Evolutionary conservation across 305 asterid genomes (phyloP), one percentile per base, ranked within the genome.

Genomic region (Fraxinus sp.): DNA sequence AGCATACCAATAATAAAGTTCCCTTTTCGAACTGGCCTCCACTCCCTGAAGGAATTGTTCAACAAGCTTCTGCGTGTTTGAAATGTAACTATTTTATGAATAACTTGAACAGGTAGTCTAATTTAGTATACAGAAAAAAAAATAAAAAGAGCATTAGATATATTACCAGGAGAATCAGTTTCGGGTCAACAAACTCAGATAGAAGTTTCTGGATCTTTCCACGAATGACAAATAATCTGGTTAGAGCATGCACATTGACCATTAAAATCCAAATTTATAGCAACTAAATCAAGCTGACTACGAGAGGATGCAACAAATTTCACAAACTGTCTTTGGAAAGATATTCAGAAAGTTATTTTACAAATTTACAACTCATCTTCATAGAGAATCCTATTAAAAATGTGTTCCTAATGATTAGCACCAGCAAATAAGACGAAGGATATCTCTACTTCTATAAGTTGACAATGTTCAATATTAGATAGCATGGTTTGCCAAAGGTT

Each of bases 1-100:
- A 26, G 95, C 95, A 81, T 94, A 89, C 98, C 98, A 94, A 85
- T 92, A 94, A 86, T 94, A 92, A 35, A 94, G 85, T 83, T 94
- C 94, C 88, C 94, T 92, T 84, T 86, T 92, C 79, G 87, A 81
- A 82, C 89, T 83, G 49, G 85, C 85, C 55, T 90, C 92, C 77
- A 89, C 87, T 77, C 90, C 84, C 64, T 84, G 89, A 75, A 94
- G 91, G 62, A 93, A 87, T 78, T 91, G 89, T 83, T 92, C 93
- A 24, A 94, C 97, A 5, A 94, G 93, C 86, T 93, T 94, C 98
- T 94, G 93, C 55, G 79, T 66, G 70, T 52, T 49, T 70, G 26
- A 39, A 62, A 82, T 77, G 37, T 39, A 57, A 37, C 20, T n/a
- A 33, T 28, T 20, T 81, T 78, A 81, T 36, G 39, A 36, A 35